phyloP scores from a whole-genome alignment of 2,329 filamentous ascomycete genomes.

The Trichoderma cornu-damae region DNA sequence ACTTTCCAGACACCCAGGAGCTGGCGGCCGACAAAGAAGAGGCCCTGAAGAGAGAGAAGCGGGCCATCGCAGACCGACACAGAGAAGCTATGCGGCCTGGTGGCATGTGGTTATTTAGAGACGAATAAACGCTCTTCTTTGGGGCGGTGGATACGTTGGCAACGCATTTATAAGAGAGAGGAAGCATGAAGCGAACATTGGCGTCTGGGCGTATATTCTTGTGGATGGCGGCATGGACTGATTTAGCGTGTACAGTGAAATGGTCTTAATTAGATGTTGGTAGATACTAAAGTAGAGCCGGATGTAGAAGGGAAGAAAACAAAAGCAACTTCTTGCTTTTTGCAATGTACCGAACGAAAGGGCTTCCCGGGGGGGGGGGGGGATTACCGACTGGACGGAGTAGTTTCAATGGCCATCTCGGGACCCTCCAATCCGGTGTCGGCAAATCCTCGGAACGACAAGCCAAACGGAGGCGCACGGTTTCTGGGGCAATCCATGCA shows the following conservation, averaged over 20 bases:
- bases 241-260: neutral
- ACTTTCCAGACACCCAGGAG: slow-evolving; percentile 88
- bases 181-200: neutral
- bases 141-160: neutral
- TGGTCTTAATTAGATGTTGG: neutral
- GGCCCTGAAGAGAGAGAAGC: slow-evolving; percentile 57
- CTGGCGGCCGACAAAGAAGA: slow-evolving; percentile 58
- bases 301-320: no score
- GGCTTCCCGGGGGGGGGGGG: no score
- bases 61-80: slow-evolving; percentile 66
- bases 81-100: slow-evolving; percentile 73
- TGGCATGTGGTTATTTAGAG: slow-evolving; percentile 75
- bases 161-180: neutral
- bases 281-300: neutral
- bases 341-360: no score
- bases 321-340: no score
- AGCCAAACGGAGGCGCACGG: slow-evolving; percentile 11
- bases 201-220: neutral
- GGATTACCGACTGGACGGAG: neutral
- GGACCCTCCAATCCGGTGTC: neutral
- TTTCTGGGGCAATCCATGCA: neutral
- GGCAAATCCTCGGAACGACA: slow-evolving; percentile 8
- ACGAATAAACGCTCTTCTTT: slow-evolving; percentile 54
- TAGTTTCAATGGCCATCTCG: no score
- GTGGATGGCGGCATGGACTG: neutral